These are phyloP conservation scores for Houttuynia cordata DNA, from an alignment of 164 flowering plant genomes.

Conservation along the genomic window DNA sequence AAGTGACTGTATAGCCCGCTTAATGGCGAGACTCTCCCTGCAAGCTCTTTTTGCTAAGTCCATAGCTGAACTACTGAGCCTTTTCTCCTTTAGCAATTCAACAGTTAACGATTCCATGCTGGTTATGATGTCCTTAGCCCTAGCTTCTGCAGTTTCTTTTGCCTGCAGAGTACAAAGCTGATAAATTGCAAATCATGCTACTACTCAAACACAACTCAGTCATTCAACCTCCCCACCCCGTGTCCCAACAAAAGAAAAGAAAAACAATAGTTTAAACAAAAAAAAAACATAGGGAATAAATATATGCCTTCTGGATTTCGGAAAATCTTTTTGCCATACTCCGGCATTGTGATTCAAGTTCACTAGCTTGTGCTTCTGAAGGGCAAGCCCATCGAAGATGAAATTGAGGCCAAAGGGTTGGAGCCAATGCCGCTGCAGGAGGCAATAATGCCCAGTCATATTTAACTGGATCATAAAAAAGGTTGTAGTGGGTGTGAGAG, in stretches of 20 bases:
- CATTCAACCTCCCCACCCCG: too few species aligned
- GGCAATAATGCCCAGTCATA: conserved; percentile 59
- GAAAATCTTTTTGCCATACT: conserved; percentile 39
- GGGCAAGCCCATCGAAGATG: conserved; percentile 98
- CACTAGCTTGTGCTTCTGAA: conserved; percentile 67
- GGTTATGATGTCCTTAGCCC: conserved; percentile 36
- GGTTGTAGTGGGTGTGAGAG: conserved; percentile 71
- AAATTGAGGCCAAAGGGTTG: conserved; percentile 94
- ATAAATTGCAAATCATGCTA: neutral
- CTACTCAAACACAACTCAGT: neutral
- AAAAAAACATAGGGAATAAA: too few species aligned
- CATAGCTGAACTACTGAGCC: conserved; percentile 47
- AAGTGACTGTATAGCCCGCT: conserved; percentile 72
- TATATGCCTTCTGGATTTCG: conserved; percentile 62
- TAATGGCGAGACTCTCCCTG: conserved; percentile 69
- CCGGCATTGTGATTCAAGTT: conserved; percentile 63
- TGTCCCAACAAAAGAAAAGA: neutral
- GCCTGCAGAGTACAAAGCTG: conserved; percentile 38
- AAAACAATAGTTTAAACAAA: neutral
- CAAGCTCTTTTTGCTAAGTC: conserved; percentile 50
- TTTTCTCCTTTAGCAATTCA: conserved; percentile 60
- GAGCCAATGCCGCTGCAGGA: conserved; percentile 97
- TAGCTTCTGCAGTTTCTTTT: conserved; percentile 70
- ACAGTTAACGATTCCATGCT: conserved; percentile 45
- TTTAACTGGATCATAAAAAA: conserved; percentile 67